Evolutionary conservation across 2,329 filamentous ascomycete species (phyloP).

Genomic region (Sporothrix protearum): DNA sequence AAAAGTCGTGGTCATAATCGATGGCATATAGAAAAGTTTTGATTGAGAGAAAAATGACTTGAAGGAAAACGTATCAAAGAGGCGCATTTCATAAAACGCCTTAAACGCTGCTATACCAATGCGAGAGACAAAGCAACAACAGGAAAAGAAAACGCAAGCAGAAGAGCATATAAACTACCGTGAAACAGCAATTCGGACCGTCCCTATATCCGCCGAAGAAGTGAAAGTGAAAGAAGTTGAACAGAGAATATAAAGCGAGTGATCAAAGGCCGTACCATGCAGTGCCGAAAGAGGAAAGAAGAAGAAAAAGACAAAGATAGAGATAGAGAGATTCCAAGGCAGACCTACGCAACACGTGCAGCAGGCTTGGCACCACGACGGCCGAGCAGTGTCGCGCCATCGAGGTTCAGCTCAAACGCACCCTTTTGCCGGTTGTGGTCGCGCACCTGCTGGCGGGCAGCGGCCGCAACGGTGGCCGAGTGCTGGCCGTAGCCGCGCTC

Average conservation of each 20-base stretch:
- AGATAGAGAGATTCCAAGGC: neutral
- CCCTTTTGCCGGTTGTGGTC: conserved; percentile 67
- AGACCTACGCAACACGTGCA: conserved; percentile 40
- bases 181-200: neutral
- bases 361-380: conserved; percentile 58
- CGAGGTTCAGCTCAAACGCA: conserved; percentile 85
- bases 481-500: conserved; percentile 83
- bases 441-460: conserved; percentile 74
- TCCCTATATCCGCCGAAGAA: conserved; percentile 1
- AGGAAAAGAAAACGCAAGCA: neutral
- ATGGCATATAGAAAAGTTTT: neutral
- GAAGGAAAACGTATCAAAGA: too few relatives aligned
- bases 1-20: neutral
- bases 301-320: neutral
- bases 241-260: neutral
- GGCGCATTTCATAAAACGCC: neutral
- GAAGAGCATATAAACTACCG: neutral
- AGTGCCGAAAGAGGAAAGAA: neutral
- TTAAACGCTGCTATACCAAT: conserved; percentile 15
- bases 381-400: conserved; percentile 84
- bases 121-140: neutral
- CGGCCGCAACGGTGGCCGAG: conserved; percentile 75
- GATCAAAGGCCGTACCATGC: neutral
- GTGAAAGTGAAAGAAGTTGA: neutral
- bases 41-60: neutral